These are phyloP conservation scores for Spencermartinsiella ligniputridi DNA, from an alignment of 1,139 yeast species.

Conservation along the genomic window DNA sequence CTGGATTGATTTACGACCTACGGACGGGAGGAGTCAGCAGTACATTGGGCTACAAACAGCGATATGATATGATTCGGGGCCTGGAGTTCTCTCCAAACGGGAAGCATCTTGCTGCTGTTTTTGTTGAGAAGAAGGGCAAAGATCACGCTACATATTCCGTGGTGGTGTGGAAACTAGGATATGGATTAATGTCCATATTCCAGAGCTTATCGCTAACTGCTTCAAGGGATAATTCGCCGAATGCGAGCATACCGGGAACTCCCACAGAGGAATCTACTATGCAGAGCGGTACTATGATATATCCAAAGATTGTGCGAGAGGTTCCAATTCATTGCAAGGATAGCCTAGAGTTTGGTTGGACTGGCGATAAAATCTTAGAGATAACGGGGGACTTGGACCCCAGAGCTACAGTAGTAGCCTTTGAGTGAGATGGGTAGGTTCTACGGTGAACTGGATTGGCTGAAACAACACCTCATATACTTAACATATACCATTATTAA, in stretches of 20 bases:
- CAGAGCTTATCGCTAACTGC: slow-evolving; percentile 1
- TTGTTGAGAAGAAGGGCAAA: slow-evolving; percentile 3
- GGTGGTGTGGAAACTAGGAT: slow-evolving; percentile 15
- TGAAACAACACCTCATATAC: too few relatives aligned
- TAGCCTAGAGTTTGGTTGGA: not conserved
- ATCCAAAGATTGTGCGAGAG: not conserved
- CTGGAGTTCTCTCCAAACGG: slow-evolving; percentile 27
- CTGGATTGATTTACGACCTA: slow-evolving; percentile 25
- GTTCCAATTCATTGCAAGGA: not conserved
- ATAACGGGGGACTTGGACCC: not conserved
- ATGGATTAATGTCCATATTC: slow-evolving; percentile 13
- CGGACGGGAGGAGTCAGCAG: slow-evolving; percentile 23
- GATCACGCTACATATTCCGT: slow-evolving; percentile 5
- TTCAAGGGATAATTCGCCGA: not conserved
- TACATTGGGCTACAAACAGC: slow-evolving; percentile 15
- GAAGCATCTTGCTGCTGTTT: slow-evolving; percentile 20
- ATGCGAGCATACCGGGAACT: not conserved
- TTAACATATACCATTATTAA: not conserved
- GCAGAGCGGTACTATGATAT: not conserved
- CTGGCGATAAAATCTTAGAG: not conserved
- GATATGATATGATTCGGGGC: not conserved
- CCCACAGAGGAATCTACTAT: not conserved
- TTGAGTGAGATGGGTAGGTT: too few relatives aligned
- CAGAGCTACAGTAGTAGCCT: not conserved
- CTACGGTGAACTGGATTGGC: too few relatives aligned